A percentile compares a stretch with the other conserved stretches of the same genome.
Conservation (phyloP, 495 filamentous ascomycete species). For the Penicillium cinerascens region DNA sequence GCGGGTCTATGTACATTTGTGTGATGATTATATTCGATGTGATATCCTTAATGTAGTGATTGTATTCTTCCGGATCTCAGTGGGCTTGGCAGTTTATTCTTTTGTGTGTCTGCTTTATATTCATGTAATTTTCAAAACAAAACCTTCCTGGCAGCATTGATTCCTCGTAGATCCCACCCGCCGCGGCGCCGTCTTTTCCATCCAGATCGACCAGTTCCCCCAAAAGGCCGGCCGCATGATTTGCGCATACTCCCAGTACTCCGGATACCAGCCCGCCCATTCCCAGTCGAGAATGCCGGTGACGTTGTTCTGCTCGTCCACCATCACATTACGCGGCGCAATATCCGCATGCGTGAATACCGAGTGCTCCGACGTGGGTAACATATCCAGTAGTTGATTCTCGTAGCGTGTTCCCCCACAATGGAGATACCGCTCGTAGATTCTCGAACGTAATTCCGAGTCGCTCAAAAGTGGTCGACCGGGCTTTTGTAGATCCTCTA, state of each 20-base stretch:
- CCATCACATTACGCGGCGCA: constrained; percentile 35
- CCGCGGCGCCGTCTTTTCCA: constrained; percentile 36
- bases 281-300: constrained; percentile 47
- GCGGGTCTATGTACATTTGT: background rate
- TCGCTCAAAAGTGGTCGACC: constrained; percentile 27
- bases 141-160: constrained; percentile 37
- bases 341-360: constrained; percentile 31
- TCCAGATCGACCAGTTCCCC: constrained; percentile 37
- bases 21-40: background rate
- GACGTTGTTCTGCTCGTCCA: constrained; percentile 32
- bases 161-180: constrained; percentile 40
- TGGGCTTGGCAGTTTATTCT: background rate
- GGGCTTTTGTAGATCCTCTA: constrained; percentile 31
- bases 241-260: constrained; percentile 50
- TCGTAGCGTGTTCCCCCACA: constrained; percentile 27
- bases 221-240: constrained; percentile 33
- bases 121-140: too few species aligned
- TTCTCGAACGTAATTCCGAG: constrained; percentile 29
- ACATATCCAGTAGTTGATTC: constrained; percentile 28
- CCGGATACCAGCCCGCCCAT: constrained; percentile 45
- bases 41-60: background rate
- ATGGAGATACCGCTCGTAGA: constrained; percentile 37
- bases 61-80: too few species aligned
- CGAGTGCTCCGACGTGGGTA: constrained; percentile 27
- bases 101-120: too few species aligned